Evolutionary conservation across 176 grass and related monocot genomes (phyloP).

Genomic region (Tillandsia fasciculata): DNA sequence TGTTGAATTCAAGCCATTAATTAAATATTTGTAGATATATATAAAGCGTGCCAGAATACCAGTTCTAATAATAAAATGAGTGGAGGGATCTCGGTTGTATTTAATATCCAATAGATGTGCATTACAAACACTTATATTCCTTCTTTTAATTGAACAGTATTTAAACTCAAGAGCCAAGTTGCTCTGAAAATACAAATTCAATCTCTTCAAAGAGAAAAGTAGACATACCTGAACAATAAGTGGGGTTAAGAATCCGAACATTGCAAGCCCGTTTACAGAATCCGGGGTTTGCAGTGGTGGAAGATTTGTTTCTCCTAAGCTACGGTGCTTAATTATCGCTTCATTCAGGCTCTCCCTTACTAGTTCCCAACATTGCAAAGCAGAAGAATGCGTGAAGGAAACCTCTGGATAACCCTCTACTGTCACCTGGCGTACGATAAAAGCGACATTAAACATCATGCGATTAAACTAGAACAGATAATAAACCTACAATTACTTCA

Average conservation of each 20-base stretch:
- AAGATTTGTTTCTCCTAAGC: conserved; percentile 25
- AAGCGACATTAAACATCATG: not conserved
- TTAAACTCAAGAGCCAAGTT: not conserved
- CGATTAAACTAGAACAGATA: not conserved
- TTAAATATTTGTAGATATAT: conserved; percentile 1
- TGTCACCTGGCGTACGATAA: conserved; percentile 30
- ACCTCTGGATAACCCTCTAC: conserved; percentile 42
- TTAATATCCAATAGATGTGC: no score
- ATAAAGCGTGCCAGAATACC: not conserved
- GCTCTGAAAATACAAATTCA: conserved; percentile 1
- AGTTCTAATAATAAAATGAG: not conserved
- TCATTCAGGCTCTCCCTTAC: conserved; percentile 46
- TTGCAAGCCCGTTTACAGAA: conserved; percentile 54
- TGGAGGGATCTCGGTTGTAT: no score
- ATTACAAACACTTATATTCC: not conserved
- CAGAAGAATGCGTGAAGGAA: conserved; percentile 39
- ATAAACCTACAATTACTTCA: not conserved
- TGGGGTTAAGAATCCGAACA: conserved; percentile 74
- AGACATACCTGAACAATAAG: conserved; percentile 50
- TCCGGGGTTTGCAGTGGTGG: conserved; percentile 21
- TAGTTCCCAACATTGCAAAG: conserved; percentile 54
- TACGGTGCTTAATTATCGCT: conserved; percentile 39
- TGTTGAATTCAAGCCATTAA: conserved; percentile 20
- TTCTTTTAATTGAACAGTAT: not conserved
- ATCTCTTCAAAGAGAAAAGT: not conserved